Percentiles rank a stretch among this genome's conserved stretches.
These are phyloP conservation scores for Geosmithia putterillii DNA, from an alignment of 2,329 filamentous ascomycete species.

Conservation along the genomic window DNA sequence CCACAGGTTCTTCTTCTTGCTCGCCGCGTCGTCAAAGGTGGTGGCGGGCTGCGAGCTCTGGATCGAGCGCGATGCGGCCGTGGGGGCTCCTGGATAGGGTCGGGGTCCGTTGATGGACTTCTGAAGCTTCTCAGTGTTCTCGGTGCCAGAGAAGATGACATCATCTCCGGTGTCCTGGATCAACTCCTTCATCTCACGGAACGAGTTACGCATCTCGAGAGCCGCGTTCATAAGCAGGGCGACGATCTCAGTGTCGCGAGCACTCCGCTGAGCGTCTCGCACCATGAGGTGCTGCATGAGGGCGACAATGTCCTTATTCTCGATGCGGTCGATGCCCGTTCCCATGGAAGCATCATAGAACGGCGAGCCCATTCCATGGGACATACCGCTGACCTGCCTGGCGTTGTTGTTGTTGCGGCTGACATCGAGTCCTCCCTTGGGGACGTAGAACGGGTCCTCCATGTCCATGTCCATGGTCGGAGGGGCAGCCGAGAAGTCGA, in stretches of 20 bases:
- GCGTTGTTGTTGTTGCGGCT: constrained; percentile 20
- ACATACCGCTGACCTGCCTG: constrained; percentile 75
- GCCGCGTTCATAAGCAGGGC: constrained; percentile 88
- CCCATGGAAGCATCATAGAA: constrained; percentile 86
- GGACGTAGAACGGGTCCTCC: constrained; percentile 56
- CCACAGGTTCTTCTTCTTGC: constrained; percentile 90
- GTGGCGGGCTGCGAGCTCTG: constrained; percentile 45
- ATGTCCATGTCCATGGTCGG: constrained; percentile 32
- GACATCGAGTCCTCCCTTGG: constrained; percentile 30
- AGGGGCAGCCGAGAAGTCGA: constrained; percentile 31
- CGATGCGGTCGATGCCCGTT: constrained; percentile 77
- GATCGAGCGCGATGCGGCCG: constrained; percentile 46
- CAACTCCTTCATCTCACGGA: constrained; percentile 88
- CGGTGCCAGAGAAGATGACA: constrained; percentile 75
- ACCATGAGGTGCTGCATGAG: constrained; percentile 98
- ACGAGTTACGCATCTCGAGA: constrained; percentile 92
- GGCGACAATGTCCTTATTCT: constrained; percentile 92
- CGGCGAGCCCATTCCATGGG: constrained; percentile 80
- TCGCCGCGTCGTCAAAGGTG: constrained; percentile 41
- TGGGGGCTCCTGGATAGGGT: constrained; percentile 63
- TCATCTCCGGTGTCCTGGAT: constrained; percentile 77
- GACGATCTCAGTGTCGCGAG: constrained; percentile 90
- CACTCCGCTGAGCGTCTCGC: constrained; percentile 89
- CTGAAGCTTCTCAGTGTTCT: constrained; percentile 76
- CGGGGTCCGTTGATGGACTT: constrained; percentile 76